phyloP scores from a whole-genome alignment of 2,329 filamentous ascomycete genomes.

The Tolypocladium tropicale region DNA sequence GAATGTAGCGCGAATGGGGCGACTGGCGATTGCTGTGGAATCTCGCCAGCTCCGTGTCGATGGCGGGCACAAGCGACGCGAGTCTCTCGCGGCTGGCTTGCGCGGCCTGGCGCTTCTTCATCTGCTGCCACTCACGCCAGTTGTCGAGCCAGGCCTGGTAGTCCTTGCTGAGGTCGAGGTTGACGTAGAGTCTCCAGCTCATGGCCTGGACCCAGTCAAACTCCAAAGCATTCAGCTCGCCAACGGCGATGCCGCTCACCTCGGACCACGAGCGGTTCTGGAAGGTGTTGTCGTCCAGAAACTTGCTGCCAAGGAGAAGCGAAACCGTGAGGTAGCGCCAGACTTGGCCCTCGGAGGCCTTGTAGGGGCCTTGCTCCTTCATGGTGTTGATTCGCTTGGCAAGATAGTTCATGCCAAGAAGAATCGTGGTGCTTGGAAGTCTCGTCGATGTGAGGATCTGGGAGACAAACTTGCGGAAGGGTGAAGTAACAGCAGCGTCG shows the following conservation, averaged over 20 bases:
- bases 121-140: conserved; percentile 47
- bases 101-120: conserved; percentile 42
- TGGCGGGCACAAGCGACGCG: conserved; percentile 34
- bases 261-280: conserved; percentile 96
- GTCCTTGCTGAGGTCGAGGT: conserved; percentile 66
- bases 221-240: conserved; percentile 77
- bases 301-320: conserved; percentile 85
- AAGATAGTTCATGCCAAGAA: conserved; percentile 83
- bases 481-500: conserved; percentile 45
- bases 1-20: conserved; percentile 35
- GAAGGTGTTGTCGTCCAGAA: conserved; percentile 93
- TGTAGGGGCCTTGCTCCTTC: conserved; percentile 43
- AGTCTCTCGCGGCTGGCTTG: conserved; percentile 40
- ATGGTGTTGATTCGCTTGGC: conserved; percentile 73
- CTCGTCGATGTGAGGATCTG: conserved; percentile 86
- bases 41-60: conserved; percentile 32
- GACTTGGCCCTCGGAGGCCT: conserved; percentile 57
- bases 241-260: conserved; percentile 79
- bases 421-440: conserved; percentile 81
- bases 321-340: conserved; percentile 83
- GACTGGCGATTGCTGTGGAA: conserved; percentile 28
- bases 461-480: conserved; percentile 85
- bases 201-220: conserved; percentile 79
- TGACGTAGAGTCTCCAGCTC: conserved; percentile 77
- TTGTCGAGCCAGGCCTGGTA: conserved; percentile 53